These are phyloP conservation scores for Cystofilobasidium ferigula DNA, from an alignment of 768 basidiomycete genomes.

Conservation along the genomic window DNA sequence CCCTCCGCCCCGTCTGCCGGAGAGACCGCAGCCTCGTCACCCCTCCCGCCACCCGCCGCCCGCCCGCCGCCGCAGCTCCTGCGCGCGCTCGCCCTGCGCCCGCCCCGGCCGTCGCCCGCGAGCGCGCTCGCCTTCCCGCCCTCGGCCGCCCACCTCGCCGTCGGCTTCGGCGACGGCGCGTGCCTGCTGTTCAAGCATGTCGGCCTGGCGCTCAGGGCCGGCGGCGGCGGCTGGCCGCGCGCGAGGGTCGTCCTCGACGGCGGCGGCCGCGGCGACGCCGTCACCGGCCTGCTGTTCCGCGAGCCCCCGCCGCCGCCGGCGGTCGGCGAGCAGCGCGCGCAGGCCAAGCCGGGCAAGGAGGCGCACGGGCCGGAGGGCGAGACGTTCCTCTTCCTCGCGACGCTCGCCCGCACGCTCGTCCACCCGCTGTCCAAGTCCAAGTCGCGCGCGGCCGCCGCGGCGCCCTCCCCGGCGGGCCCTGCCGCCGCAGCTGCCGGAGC, in stretches of 20 bases:
- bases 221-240: conserved; percentile 62
- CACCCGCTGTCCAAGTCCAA: neutral
- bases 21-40: conserved; percentile 43
- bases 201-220: conserved; percentile 59
- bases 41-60: neutral
- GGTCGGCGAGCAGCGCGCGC: neutral
- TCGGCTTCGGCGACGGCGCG: conserved; percentile 90
- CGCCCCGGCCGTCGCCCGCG: conserved; percentile 43
- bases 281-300: conserved; percentile 83
- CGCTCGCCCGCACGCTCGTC: neutral
- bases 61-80: conserved; percentile 10
- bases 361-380: no score
- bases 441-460: neutral
- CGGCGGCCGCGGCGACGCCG: conserved; percentile 64
- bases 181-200: conserved; percentile 84
- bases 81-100: neutral
- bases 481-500: no score
- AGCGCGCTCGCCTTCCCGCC: conserved; percentile 68
- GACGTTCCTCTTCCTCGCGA: neutral
- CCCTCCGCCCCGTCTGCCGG: conserved; percentile 59
- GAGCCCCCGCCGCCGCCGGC: conserved; percentile 41
- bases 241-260: conserved; percentile 67
- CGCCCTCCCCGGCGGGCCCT: neutral
- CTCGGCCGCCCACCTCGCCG: conserved; percentile 68
- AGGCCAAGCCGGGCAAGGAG: neutral